Percentiles rank a stretch among this genome's conserved stretches.
Evolutionary conservation across 352 stramenopile genomes (phyloP).

Genomic region (Aphanomyces astaci): DNA sequence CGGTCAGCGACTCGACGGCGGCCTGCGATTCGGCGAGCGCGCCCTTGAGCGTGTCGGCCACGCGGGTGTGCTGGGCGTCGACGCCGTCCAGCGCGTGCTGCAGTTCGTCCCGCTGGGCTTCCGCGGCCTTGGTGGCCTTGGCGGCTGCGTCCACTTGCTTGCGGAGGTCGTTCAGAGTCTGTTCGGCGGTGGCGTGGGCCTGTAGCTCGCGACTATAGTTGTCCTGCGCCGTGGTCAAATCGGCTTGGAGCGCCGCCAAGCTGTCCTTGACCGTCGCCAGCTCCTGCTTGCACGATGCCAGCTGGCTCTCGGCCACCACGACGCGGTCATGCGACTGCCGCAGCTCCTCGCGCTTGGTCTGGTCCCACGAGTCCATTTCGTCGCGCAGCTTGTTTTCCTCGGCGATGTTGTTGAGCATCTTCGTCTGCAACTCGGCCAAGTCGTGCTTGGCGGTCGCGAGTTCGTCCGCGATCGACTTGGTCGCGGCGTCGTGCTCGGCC

Average conservation of each 20-base stretch:
- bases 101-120: constrained; percentile 35
- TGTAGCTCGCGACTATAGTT: constrained; percentile 84
- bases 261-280: constrained; percentile 41
- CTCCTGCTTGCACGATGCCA: constrained; percentile 37
- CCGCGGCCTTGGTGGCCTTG: constrained; percentile 32
- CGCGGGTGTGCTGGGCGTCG: constrained; percentile 32
- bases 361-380: constrained; percentile 45
- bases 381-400: constrained; percentile 58
- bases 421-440: constrained; percentile 36
- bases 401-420: constrained; percentile 48
- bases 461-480: constrained; percentile 38
- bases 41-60: constrained; percentile 42
- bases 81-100: constrained; percentile 34
- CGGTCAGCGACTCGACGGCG: constrained; percentile 39
- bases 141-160: constrained; percentile 47
- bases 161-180: constrained; percentile 41
- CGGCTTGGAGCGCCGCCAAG: constrained; percentile 35
- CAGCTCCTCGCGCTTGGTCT: constrained; percentile 34
- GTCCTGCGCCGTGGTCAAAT: constrained; percentile 43
- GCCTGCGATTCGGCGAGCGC: constrained; percentile 40
- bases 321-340: constrained; percentile 41
- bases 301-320: constrained; percentile 40
- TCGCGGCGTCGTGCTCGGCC: constrained; percentile 38
- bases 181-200: constrained; percentile 57
- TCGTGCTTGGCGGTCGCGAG: constrained; percentile 35